Conservation (phyloP, 108 stramenopile species). For the Skeletonema marinoi region DNA sequence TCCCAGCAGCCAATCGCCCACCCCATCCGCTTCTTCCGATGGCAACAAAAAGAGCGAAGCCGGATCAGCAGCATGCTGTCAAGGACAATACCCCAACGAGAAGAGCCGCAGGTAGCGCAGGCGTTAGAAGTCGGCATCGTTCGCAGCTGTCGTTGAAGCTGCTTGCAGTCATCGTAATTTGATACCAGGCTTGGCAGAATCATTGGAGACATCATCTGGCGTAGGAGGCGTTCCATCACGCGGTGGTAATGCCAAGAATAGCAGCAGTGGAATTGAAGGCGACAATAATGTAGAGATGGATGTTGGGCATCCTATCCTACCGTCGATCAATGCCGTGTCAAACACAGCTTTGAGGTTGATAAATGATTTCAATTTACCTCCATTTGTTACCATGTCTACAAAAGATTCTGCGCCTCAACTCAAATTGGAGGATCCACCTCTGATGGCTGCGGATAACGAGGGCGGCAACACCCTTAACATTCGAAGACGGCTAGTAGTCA, state of each 20-base stretch:
- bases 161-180: constrained; percentile 5
- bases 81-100: neutral
- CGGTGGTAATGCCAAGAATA: neutral
- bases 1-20: neutral
- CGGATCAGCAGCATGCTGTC: neutral
- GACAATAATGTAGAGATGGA: neutral
- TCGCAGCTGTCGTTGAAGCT: constrained; percentile 10
- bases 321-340: constrained; percentile 59
- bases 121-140: neutral
- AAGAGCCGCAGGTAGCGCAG: neutral
- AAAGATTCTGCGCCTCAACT: constrained; percentile 86
- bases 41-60: neutral
- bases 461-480: constrained; percentile 7
- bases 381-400: constrained; percentile 70
- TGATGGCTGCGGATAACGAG: neutral
- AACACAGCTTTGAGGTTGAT: constrained; percentile 53
- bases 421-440: constrained; percentile 48
- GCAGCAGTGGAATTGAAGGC: neutral
- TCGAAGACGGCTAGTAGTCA: constrained; percentile 50
- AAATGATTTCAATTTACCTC: constrained; percentile 62
- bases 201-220: neutral
- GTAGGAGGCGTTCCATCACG: neutral
- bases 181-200: constrained; percentile 20
- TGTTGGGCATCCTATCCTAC: constrained; percentile 43
- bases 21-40: neutral